Evolutionary conservation across 2,329 filamentous ascomycete species (phyloP).

Genomic region (Lachnellula cervina): DNA sequence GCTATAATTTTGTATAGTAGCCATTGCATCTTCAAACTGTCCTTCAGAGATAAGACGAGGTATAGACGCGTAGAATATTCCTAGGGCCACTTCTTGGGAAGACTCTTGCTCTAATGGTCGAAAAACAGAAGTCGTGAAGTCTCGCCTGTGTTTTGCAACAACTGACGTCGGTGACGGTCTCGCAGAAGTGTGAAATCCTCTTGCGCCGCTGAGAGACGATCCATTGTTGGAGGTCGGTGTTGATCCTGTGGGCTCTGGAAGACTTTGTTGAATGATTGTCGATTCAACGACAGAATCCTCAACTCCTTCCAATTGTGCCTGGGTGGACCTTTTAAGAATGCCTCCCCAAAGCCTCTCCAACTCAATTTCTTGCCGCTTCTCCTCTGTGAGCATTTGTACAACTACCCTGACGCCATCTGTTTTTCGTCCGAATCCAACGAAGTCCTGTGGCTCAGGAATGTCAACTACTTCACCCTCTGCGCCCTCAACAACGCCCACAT

Average conservation of each 20-base stretch:
- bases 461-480: conserved; percentile 38
- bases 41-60: conserved; percentile 9
- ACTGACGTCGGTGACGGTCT: background rate
- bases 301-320: background rate
- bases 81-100: conserved; percentile 5
- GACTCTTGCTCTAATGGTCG: background rate
- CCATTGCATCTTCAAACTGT: conserved; percentile 17
- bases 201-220: background rate
- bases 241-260: background rate
- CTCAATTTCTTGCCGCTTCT: conserved; percentile 63
- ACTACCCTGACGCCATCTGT: conserved; percentile 57
- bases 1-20: conserved; percentile 7
- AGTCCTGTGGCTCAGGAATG: conserved; percentile 44
- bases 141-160: background rate
- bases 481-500: conserved; percentile 67
- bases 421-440: conserved; percentile 71
- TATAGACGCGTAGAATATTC: conserved; percentile 8
- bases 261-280: background rate
- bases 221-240: background rate
- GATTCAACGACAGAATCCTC: conserved; percentile 5
- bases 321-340: conserved; percentile 11
- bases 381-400: conserved; percentile 67
- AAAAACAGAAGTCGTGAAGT: background rate
- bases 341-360: conserved; percentile 57
- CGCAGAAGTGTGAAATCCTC: background rate